Percentiles rank a stretch among this genome's conserved stretches.
These are phyloP conservation scores for Pinus albicaulis DNA, from an alignment of 75 land plant species.

Conservation along the genomic window DNA sequence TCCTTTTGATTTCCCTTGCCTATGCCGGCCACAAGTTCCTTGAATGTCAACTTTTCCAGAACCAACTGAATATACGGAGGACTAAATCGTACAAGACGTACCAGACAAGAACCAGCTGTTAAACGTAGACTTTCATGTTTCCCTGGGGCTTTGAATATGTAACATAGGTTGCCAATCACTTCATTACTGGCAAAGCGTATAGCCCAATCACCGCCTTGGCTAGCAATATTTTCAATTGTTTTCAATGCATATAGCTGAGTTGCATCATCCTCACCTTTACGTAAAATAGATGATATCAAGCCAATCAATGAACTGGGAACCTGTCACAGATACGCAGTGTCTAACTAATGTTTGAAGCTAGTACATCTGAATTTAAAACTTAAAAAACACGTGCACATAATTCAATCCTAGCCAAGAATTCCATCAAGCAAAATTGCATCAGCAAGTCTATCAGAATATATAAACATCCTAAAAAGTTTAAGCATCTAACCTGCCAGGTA, in stretches of 20 bases:
- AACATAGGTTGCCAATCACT: conserved; percentile 77
- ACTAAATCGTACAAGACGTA: conserved; percentile 81
- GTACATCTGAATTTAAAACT: background rate
- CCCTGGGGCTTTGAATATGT: conserved; percentile 75
- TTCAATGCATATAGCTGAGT: conserved; percentile 95
- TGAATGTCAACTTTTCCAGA: conserved; percentile 81
- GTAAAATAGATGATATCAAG: conserved; percentile 77
- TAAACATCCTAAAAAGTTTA: background rate
- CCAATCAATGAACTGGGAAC: conserved; percentile 78
- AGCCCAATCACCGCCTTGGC: conserved; percentile 95
- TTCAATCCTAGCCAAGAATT: background rate
- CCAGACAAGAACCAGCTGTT: conserved; percentile 98
- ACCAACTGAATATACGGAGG: conserved; percentile 69
- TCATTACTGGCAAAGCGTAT: conserved; percentile 84
- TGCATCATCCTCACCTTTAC: conserved; percentile 97
- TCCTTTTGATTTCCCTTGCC: conserved; percentile 73
- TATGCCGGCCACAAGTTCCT: conserved; percentile 64
- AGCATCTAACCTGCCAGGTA: conserved; percentile 82
- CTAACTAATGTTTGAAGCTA: too few relatives aligned
- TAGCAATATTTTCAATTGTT: conserved; percentile 93
- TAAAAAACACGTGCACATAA: background rate
- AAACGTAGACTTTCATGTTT: conserved; percentile 86
- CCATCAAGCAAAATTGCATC: background rate
- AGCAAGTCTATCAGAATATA: background rate
- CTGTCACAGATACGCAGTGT: conserved; percentile 24